phyloP scores from a whole-genome alignment of 345 rosid genomes.

The Euclidium syriacum region DNA sequence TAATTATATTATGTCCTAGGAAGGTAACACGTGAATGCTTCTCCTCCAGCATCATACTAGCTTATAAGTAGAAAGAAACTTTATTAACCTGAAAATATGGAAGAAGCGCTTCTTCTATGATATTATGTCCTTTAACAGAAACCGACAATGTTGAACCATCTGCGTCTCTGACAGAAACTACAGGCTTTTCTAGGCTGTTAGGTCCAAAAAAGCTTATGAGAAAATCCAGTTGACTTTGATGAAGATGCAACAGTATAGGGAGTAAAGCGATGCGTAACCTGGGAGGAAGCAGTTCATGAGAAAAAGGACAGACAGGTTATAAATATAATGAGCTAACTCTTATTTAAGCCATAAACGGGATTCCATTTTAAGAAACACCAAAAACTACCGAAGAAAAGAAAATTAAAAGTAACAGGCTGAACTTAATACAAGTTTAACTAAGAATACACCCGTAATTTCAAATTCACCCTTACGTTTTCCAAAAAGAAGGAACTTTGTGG shows the following conservation, averaged over 20 bases:
- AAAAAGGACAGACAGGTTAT: neutral
- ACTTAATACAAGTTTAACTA: neutral
- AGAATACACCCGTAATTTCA: neutral
- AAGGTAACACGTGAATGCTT: constrained; percentile 2
- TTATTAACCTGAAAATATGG: constrained; percentile 90
- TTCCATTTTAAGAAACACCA: neutral
- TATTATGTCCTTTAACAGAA: constrained; percentile 33
- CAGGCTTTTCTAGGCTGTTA: constrained; percentile 44
- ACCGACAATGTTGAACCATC: constrained; percentile 33
- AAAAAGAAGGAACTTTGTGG: neutral
- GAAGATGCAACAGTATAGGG: constrained; percentile 85
- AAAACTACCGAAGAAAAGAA: neutral
- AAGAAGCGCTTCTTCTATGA: constrained; percentile 83
- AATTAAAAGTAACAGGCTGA: neutral
- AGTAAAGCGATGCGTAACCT: constrained; percentile 74
- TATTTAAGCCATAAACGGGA: neutral
- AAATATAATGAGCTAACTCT: neutral
- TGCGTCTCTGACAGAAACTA: constrained; percentile 36
- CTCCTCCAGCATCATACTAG: constrained; percentile 3
- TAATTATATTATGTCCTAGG: neutral
- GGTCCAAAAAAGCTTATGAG: constrained; percentile 72
- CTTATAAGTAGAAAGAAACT: constrained; percentile 1
- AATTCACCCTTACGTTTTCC: neutral
- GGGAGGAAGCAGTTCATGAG: constrained; percentile 29
- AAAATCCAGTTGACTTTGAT: constrained; percentile 92